Evolutionary conservation across 139 green algal genomes (phyloP), one percentile per base, ranked within the genome.

Genomic region (Ostreobium quekettii): DNA sequence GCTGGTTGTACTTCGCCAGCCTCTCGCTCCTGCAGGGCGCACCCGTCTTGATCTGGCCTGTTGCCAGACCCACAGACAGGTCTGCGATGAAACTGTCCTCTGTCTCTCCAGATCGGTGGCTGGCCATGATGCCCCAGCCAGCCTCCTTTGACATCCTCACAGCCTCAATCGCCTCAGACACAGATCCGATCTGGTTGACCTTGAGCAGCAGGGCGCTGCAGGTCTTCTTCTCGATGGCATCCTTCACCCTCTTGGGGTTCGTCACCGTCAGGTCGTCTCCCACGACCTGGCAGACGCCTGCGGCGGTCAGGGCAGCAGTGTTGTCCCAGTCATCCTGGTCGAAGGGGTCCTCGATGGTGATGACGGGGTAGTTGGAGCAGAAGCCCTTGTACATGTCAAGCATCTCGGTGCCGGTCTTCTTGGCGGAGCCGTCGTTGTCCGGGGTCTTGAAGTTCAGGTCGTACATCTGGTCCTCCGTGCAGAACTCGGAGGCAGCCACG

Each of bases 1-100:
- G 83, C 88, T 99, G 93, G 85, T 99, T 99, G 90, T 99, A 99
- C 85, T 99, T 99, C 71, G 93, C 84, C 42, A 96, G 74, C 60
- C 95, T 86, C 88, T 99, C 93, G 37, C 62, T 80, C 72, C 86
- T 75, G 87, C 93, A 98, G 38, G 95, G 95, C 0, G 95, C 95
- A 36, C 95, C 95, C 22, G 95, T 97, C 90, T 99, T 99, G 87
- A 99, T 99, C 81, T 99, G 95, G 22, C 93, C n/a, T 28, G 91
- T 96, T 47, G 86, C 67, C 37, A 99, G 88, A 62, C 95, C 95
- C 11, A 99, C 95, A 5, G 91, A 80, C 42, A 99, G 83, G 82
- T 99, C 95, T 39, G 94, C 95, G 64, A 99, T 97, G 87, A 98
- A 98, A 36, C 68, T 85, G 80, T 99, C 95, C 66, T 78, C 71